Base-by-base conservation (phyloP, 2,329 filamentous ascomycete genomes). In the Hymenoscyphus repandus region DNA sequence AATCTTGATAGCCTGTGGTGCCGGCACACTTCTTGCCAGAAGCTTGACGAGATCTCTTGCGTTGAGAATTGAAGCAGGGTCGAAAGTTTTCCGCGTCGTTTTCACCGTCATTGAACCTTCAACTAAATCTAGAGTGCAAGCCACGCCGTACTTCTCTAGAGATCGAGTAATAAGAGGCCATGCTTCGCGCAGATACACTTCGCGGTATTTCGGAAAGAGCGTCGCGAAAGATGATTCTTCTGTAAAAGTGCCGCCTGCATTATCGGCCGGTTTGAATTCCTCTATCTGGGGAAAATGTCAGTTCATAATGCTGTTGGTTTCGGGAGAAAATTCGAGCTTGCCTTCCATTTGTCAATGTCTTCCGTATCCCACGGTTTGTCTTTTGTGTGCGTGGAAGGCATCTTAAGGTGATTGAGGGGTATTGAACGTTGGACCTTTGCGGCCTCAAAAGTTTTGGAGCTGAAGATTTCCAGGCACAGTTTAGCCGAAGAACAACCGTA, bases 91-190 rank as follows among this genome's bases (percentile, higher is more conserved):
- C 63, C 87, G 78, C 2, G 92, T 97, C 20, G 93, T 97, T 72
- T 92, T 95, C 58, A 97, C 92, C 0, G 88, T 91, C 92, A 97
- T 97, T 67, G 84, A 90, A 66, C 93, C 93, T 69, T 97, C 91
- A 4, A 97, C 87, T 68, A 99, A 77, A 74, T 99, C 92, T 22
- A 99, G 82, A 7, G 88, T 91, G 67, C 92, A 96, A 39, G 88
- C 89, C 42, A 99, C 90, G 58, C 91, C 90, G 50, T 80, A 76
- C 70, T 93, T 95, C 64, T 95, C 88, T 53, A 99, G 82, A 0
- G 88, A 78, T 63, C 86, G 85, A 27, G 90, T 97, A 52, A 99
- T 82, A 41, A 95, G 79, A 2, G 92, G 90, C 93, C 93, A 99
- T 62, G 86, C 86, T 67, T 95, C 89, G 66, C 88, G 90, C 50